Evolutionary conservation across 1,284 basidiomycete species (phyloP).

Genomic region (Inonotus obliquus): DNA sequence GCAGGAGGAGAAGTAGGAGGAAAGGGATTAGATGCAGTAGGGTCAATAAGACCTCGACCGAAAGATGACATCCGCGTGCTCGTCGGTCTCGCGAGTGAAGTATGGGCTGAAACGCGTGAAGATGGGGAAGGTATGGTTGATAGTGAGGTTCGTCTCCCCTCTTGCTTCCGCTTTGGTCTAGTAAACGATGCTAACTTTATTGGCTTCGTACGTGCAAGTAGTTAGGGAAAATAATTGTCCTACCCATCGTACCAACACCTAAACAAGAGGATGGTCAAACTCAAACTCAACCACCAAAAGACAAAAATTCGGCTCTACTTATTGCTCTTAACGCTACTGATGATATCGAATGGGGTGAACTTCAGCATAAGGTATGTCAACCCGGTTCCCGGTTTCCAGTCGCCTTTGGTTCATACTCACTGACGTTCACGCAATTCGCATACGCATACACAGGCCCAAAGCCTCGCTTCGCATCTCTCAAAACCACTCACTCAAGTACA

Average conservation of each 20-base stretch:
- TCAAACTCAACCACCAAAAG: slow-evolving; percentile 22
- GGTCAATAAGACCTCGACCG: slow-evolving; percentile 30
- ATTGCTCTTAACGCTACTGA: slow-evolving; percentile 61
- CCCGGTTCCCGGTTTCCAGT: background rate
- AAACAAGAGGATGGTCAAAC: background rate
- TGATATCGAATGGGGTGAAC: slow-evolving; percentile 55
- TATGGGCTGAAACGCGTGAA: slow-evolving; percentile 68
- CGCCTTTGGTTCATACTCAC: background rate
- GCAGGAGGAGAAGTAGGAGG: too few relatives aligned
- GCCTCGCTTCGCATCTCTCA: slow-evolving; percentile 13
- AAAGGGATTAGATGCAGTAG: too few relatives aligned
- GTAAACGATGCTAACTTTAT: too few relatives aligned
- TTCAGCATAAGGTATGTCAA: slow-evolving; percentile 52
- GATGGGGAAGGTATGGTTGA: slow-evolving; percentile 63
- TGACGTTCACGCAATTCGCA: background rate
- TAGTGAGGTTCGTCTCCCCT: slow-evolving; percentile 51
- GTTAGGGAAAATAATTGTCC: slow-evolving; percentile 65
- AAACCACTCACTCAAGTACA: slow-evolving; percentile 13
- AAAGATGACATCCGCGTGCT: slow-evolving; percentile 71
- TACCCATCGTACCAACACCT: slow-evolving; percentile 39
- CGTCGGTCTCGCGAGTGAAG: slow-evolving; percentile 63
- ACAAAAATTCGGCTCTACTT: slow-evolving; percentile 54
- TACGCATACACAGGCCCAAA: slow-evolving; percentile 10
- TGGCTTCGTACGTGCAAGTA: slow-evolving; percentile 28
- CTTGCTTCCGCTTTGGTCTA: too few relatives aligned